phyloP scores from a whole-genome alignment of 495 filamentous ascomycete genomes.

The Baudoinia panamericana region DNA sequence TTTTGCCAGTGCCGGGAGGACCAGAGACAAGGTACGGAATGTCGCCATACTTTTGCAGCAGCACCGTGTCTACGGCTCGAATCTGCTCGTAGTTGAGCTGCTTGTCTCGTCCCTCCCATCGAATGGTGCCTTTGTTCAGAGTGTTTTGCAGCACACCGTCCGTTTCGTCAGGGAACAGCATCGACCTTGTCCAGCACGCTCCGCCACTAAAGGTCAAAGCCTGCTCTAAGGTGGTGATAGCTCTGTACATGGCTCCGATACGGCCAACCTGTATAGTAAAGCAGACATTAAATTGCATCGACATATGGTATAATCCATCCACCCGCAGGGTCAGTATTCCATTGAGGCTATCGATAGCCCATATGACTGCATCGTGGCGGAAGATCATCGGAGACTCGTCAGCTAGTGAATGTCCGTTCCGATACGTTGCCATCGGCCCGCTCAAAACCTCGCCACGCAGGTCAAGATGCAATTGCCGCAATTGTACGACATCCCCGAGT shows the following conservation, averaged over 20 bases:
- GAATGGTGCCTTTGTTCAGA: constrained; percentile 27
- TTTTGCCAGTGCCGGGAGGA: constrained; percentile 44
- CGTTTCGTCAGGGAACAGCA: constrained; percentile 36
- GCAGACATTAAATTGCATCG: constrained; percentile 30
- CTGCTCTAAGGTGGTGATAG: constrained; percentile 22
- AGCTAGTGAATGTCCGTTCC: constrained; percentile 19
- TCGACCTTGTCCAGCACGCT: constrained; percentile 33
- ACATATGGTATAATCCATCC: constrained; percentile 25
- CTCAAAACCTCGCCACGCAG: constrained; percentile 5
- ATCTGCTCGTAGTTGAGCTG: constrained; percentile 40
- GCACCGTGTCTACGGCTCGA: constrained; percentile 35
- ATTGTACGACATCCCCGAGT: constrained; percentile 18
- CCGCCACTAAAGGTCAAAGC: constrained; percentile 8
- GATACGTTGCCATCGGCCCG: constrained; percentile 4
- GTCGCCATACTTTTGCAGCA: constrained; percentile 34
- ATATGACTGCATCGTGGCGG: constrained; percentile 25
- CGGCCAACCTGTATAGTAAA: constrained; percentile 26
- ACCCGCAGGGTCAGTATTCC: constrained; percentile 27
- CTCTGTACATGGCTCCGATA: constrained; percentile 21
- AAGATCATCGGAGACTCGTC: background rate
- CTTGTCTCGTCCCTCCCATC: constrained; percentile 29
- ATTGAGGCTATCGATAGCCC: constrained; percentile 27
- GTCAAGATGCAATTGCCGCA: constrained; percentile 17
- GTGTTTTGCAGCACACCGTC: constrained; percentile 32
- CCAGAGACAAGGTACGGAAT: constrained; percentile 42